phyloP scores from a whole-genome alignment of 345 rosid species.

The Dimocarpus longan region DNA sequence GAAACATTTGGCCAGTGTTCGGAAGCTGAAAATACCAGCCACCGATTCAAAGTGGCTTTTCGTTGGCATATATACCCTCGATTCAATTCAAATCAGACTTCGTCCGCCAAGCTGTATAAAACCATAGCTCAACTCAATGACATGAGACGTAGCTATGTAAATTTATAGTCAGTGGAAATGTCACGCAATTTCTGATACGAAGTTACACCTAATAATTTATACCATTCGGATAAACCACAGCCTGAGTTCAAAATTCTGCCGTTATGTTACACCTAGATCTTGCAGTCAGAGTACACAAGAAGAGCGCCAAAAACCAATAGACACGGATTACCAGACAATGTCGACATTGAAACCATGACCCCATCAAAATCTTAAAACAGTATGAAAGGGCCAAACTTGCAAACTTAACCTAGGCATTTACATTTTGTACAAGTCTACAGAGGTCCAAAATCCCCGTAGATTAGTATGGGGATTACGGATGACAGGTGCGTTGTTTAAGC shows the following conservation, averaged over 20 bases:
- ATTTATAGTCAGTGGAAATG: too few relatives aligned
- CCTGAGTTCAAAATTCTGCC: background rate
- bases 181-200: too few relatives aligned
- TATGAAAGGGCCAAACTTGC: slow-evolving; percentile 11
- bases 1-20: background rate
- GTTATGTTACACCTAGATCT: slow-evolving; percentile 10
- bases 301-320: background rate
- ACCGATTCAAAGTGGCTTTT: background rate
- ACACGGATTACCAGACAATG: background rate
- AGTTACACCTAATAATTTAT: too few relatives aligned
- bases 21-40: background rate
- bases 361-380: slow-evolving; percentile 22
- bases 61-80: background rate
- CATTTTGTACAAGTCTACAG: slow-evolving; percentile 24
- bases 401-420: slow-evolving; percentile 22
- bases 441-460: background rate
- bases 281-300: background rate
- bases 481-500: background rate
- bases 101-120: too few relatives aligned
- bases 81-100: too few relatives aligned
- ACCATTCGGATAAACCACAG: background rate
- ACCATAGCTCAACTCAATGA: too few relatives aligned
- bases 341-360: slow-evolving; percentile 9
- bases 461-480: background rate
- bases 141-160: too few relatives aligned